Evolutionary conservation across 257 asterid genomes (phyloP).

Genomic region (Solanum lignicaule): DNA sequence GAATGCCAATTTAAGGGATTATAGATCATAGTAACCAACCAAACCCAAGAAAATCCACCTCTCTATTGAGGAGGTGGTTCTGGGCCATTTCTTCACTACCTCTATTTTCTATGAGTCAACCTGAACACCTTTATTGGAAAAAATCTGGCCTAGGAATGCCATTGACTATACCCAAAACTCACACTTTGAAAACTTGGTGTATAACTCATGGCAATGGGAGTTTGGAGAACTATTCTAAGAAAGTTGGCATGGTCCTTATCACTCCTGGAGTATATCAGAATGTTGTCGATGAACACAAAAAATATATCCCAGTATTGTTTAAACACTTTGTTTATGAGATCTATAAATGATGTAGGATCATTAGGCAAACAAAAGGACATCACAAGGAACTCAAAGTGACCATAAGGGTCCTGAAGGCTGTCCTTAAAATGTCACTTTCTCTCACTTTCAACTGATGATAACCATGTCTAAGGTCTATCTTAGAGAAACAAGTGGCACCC

Average conservation of each 20-base stretch:
- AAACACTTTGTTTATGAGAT: neutral
- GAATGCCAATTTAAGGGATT: too few species aligned
- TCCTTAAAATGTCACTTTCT: neutral
- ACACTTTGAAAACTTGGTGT: neutral
- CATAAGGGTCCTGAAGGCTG: neutral
- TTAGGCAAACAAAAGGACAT: neutral
- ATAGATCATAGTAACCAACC: neutral
- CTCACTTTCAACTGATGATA: neutral
- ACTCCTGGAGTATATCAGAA: neutral
- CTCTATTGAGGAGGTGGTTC: neutral
- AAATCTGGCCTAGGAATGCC: neutral
- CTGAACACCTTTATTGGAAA: neutral
- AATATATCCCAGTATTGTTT: neutral
- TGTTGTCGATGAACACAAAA: neutral
- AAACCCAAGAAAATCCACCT: neutral
- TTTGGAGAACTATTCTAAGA: neutral
- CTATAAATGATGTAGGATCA: neutral
- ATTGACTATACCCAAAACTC: neutral
- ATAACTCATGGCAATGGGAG: neutral
- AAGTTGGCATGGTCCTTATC: neutral
- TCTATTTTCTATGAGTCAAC: too few species aligned
- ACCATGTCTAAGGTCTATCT: neutral
- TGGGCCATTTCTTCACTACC: neutral
- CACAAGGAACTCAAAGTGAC: neutral
- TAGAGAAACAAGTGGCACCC: neutral